A percentile compares a stretch with the other conserved stretches of the same genome.
Conservation (phyloP, 2,329 filamentous ascomycete genomes). For the Xylaria polymorpha region DNA sequence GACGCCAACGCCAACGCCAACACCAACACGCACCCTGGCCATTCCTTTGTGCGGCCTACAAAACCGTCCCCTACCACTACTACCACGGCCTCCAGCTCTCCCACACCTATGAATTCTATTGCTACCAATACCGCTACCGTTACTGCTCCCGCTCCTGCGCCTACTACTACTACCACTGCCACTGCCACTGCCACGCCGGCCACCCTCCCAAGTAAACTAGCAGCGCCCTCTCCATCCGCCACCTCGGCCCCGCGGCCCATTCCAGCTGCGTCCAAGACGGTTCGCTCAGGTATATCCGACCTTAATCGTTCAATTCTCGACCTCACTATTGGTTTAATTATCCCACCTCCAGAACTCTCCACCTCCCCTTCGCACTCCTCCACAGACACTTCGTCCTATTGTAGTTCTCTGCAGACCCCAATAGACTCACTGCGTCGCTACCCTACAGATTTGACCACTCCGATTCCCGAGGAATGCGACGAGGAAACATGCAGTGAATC, state of each 20-base stretch:
- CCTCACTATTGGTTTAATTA: constrained; percentile 32
- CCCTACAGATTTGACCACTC: constrained; percentile 61
- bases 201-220: constrained; percentile 10
- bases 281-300: constrained; percentile 37
- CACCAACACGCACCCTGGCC: constrained; percentile 26
- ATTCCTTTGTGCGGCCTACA: constrained; percentile 28
- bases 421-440: constrained; percentile 59
- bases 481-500: constrained; percentile 68
- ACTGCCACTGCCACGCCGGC: constrained; percentile 12
- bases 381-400: constrained; percentile 48
- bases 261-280: constrained; percentile 30
- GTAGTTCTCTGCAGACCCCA: constrained; percentile 39
- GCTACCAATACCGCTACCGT: constrained; percentile 7
- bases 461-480: constrained; percentile 68
- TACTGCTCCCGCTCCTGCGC: constrained; percentile 6
- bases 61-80: constrained; percentile 19
- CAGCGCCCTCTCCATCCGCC: constrained; percentile 18
- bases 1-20: constrained; percentile 27
- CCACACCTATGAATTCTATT: constrained; percentile 13
- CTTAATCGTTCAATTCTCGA: constrained; percentile 29
- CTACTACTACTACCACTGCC: constrained; percentile 1
- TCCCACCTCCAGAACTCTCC: constrained; percentile 37
- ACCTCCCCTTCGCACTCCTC: constrained; percentile 40
- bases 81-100: neutral
- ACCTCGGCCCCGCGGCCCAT: constrained; percentile 36